A percentile compares a stretch with the other conserved stretches of the same genome.
Evolutionary conservation across 2,329 filamentous ascomycete species (phyloP).

Genomic region (Paraphaeosphaeria minitans): DNA sequence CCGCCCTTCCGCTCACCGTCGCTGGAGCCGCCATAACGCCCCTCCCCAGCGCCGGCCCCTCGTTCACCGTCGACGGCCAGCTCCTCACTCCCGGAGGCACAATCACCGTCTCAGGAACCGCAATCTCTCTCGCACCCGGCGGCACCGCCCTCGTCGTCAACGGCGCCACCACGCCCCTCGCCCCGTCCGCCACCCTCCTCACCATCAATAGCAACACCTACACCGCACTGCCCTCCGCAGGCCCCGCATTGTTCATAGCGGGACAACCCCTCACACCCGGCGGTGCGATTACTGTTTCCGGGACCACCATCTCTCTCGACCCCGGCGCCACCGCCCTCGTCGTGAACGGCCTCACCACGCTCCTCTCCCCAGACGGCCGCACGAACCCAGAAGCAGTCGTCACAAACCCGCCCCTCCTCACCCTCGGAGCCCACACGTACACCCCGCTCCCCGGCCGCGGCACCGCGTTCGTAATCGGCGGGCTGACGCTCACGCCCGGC

Average conservation of each 20-base stretch:
- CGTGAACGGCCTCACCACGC: conserved; percentile 41
- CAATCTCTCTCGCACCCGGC: conserved; percentile 38
- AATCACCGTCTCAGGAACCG: conserved; percentile 41
- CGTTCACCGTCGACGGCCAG: conserved; percentile 44
- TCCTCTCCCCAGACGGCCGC: background rate
- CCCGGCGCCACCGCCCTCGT: conserved; percentile 37
- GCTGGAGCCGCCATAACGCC: conserved; percentile 34
- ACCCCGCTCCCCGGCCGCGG: conserved; percentile 32
- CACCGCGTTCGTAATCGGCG: conserved; percentile 45
- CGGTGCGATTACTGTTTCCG: conserved; percentile 40
- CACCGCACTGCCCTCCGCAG: conserved; percentile 34
- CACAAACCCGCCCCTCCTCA: conserved; percentile 39
- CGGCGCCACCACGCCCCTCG: conserved; percentile 30
- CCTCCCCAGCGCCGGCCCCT: conserved; percentile 38
- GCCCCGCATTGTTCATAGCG: conserved; percentile 45
- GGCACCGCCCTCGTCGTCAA: conserved; percentile 40
- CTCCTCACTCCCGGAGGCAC: conserved; percentile 48
- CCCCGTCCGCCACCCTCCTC: conserved; percentile 31
- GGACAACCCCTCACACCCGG: conserved; percentile 48
- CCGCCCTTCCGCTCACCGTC: conserved; percentile 35
- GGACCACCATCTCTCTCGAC: conserved; percentile 41
- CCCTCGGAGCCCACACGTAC: conserved; percentile 38
- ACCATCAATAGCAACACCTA: conserved; percentile 38
- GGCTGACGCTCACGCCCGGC: conserved; percentile 48
- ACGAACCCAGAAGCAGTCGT: conserved; percentile 5